These are phyloP conservation scores for Phytophthora colocasiae DNA, from an alignment of 352 stramenopile species.

Conservation along the genomic window DNA sequence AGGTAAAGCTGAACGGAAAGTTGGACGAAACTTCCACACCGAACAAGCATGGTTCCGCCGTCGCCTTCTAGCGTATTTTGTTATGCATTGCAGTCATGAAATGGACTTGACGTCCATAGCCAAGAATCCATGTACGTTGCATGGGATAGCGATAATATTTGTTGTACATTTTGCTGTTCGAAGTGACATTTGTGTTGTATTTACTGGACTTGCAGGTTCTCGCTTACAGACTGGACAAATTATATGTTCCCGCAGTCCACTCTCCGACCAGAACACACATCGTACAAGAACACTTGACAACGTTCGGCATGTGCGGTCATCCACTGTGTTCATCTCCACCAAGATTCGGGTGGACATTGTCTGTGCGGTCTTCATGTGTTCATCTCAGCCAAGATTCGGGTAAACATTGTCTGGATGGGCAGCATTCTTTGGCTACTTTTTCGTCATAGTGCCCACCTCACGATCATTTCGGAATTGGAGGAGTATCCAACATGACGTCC, in stretches of 20 bases:
- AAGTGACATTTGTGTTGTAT: neutral
- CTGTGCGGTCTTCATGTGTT: no score
- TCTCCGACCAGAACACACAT: no score
- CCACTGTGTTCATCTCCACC: no score
- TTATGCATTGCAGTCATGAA: conserved; percentile 19
- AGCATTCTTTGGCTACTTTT: conserved; percentile 33
- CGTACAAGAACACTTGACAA: no score
- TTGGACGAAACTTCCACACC: conserved; percentile 1
- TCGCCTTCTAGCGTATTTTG: conserved; percentile 13
- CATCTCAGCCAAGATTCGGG: no score
- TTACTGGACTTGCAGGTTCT: no score
- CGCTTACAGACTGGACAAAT: neutral
- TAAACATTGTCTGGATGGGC: conserved; percentile 1
- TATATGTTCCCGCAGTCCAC: no score
- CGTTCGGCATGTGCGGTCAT: no score
- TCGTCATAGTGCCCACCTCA: neutral
- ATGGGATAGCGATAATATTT: conserved; percentile 26
- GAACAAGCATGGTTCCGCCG: conserved; percentile 7
- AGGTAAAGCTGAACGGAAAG: conserved; percentile 14
- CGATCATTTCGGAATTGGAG: conserved; percentile 18
- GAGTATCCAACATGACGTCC: conserved; percentile 7
- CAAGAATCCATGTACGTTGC: conserved; percentile 4
- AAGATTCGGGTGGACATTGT: no score
- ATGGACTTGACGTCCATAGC: conserved; percentile 17
- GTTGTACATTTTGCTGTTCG: conserved; percentile 31